These are phyloP conservation scores for Lactarius evosmus DNA, from an alignment of 768 basidiomycete genomes.

Conservation along the genomic window DNA sequence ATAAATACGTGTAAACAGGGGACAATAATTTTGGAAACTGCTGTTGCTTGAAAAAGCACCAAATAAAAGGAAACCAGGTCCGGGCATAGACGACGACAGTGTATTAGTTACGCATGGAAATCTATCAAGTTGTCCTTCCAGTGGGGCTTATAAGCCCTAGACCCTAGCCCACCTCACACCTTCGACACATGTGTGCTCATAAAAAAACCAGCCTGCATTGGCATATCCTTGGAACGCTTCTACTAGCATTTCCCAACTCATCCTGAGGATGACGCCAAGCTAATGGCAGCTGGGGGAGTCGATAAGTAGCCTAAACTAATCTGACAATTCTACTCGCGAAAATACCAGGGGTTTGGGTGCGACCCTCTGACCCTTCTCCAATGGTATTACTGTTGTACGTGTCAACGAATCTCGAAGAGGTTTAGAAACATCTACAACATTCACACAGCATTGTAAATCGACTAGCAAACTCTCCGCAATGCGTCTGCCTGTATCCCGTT, in stretches of 20 bases:
- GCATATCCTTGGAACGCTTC: background rate
- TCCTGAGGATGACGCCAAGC: background rate
- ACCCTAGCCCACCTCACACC: background rate
- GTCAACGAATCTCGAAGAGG: background rate
- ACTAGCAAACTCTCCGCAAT: slow-evolving; percentile 97
- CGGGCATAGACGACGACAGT: too few relatives aligned
- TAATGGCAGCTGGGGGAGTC: background rate
- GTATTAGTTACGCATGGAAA: background rate
- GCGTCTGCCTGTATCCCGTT: slow-evolving; percentile 36
- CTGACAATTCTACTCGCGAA: background rate
- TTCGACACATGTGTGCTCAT: background rate
- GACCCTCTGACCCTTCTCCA: background rate
- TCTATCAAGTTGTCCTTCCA: background rate
- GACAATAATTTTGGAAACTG: too few relatives aligned
- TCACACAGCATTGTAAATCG: slow-evolving; percentile 87
- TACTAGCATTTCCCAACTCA: background rate
- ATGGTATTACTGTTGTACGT: background rate
- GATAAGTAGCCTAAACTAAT: background rate
- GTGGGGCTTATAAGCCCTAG: background rate
- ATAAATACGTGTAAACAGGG: too few relatives aligned
- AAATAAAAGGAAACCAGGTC: background rate
- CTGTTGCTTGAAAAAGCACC: too few relatives aligned
- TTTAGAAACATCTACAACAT: background rate
- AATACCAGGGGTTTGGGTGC: background rate
- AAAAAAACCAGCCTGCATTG: background rate